phyloP scores from a whole-genome alignment of 2,329 filamentous ascomycete genomes.

The Cephalotrichum gorgonifer region DNA sequence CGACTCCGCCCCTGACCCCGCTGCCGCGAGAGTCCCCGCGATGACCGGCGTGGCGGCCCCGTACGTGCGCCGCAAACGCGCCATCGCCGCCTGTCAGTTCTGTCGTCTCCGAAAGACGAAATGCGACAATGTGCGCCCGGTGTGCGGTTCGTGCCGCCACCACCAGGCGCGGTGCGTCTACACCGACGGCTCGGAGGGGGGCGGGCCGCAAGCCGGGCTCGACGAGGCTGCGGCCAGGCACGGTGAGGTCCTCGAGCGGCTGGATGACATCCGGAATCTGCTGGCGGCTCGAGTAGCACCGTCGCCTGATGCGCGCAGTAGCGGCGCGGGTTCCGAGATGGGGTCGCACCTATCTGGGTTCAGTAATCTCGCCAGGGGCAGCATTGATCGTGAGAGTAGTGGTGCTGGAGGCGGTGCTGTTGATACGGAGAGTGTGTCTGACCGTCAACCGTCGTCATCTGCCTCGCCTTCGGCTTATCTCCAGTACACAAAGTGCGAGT shows the following conservation, averaged over 20 bases:
- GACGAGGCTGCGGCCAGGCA: constrained; percentile 4
- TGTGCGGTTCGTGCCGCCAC: constrained; percentile 10
- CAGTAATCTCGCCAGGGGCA: not conserved
- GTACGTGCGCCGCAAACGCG: too few relatives aligned
- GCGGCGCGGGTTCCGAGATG: not conserved
- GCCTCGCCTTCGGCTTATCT: not conserved
- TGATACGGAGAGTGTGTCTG: not conserved
- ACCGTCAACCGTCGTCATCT: not conserved
- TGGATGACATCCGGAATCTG: constrained; percentile 3
- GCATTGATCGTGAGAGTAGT: not conserved
- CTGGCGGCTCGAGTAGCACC: not conserved
- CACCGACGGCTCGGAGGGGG: constrained; percentile 2
- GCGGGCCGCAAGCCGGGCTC: not conserved
- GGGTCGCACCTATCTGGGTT: not conserved
- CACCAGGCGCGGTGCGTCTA: constrained; percentile 9
- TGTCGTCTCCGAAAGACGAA: constrained; percentile 12
- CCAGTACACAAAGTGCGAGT: constrained; percentile 7
- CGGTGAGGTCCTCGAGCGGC: constrained; percentile 2
- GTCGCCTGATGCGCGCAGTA: not conserved
- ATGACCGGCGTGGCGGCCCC: too few relatives aligned
- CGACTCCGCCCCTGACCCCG: too few relatives aligned
- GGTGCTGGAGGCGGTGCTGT: not conserved
- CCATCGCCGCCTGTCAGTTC: constrained; percentile 12
- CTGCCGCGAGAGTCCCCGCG: too few relatives aligned
- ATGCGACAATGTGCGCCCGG: constrained; percentile 9